Evolutionary conservation across 768 basidiomycete genomes (phyloP).

Genomic region (Postia placenta): DNA sequence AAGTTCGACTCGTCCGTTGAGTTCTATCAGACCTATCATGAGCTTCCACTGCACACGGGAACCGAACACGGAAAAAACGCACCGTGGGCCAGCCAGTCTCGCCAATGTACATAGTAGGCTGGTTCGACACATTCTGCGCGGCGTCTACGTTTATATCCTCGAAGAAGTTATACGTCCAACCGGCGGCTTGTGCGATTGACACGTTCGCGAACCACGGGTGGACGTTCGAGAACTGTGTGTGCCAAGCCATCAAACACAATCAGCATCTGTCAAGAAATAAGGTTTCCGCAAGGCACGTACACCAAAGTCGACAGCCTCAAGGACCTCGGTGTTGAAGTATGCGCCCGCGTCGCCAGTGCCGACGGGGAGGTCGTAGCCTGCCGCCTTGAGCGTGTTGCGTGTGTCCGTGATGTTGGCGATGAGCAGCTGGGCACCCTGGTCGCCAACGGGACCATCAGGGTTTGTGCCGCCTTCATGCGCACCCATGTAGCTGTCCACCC

Average conservation of each 20-base stretch:
- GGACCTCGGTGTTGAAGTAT: slow-evolving; percentile 70
- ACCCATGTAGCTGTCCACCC: slow-evolving; percentile 46
- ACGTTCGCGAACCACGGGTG: slow-evolving; percentile 94
- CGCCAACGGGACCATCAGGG: slow-evolving; percentile 55
- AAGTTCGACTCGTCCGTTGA: slow-evolving; percentile 53
- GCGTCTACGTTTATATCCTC: slow-evolving; percentile 49
- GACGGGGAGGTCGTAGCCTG: slow-evolving; percentile 58
- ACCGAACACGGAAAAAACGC: not conserved
- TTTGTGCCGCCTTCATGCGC: slow-evolving; percentile 39
- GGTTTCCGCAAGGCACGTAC: slow-evolving; percentile 36
- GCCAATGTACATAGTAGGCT: slow-evolving; percentile 83
- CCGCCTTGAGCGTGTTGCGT: slow-evolving; percentile 43
- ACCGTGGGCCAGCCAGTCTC: slow-evolving; percentile 90
- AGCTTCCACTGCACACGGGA: not conserved
- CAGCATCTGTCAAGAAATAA: not conserved
- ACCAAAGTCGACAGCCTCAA: slow-evolving; percentile 62
- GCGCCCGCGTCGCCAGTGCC: slow-evolving; percentile 85
- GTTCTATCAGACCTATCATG: slow-evolving; percentile 6
- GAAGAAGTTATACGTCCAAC: slow-evolving; percentile 83
- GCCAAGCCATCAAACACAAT: not conserved
- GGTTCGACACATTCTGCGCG: slow-evolving; percentile 58
- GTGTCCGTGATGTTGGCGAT: slow-evolving; percentile 66
- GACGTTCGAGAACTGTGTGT: slow-evolving; percentile 72
- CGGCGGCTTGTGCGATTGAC: slow-evolving; percentile 57
- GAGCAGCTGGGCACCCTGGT: slow-evolving; percentile 56